Conservation (phyloP, 2,329 filamentous ascomycete species). For the Magnaporthiopsis poae region DNA sequence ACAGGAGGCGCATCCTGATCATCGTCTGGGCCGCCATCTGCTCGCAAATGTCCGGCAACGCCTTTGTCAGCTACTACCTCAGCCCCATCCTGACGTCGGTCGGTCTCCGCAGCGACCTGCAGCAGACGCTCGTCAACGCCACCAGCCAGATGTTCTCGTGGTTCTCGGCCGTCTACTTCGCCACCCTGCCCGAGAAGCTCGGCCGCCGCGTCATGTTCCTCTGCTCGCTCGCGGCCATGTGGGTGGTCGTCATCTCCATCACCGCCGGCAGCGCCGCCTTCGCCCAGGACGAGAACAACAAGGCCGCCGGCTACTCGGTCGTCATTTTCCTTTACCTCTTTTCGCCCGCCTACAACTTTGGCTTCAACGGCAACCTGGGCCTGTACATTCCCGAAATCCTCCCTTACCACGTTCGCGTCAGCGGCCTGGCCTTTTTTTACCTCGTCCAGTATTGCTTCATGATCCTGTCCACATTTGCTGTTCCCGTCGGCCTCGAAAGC, state of each 20-base stretch:
- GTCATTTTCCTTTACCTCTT: slow-evolving; percentile 32
- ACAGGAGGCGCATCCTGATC: slow-evolving; percentile 13
- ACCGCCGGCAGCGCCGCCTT: slow-evolving; percentile 36
- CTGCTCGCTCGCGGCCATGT: slow-evolving; percentile 30
- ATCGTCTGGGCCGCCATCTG: slow-evolving; percentile 41
- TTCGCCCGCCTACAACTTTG: too few relatives aligned
- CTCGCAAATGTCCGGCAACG: slow-evolving; percentile 52
- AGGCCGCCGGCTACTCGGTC: slow-evolving; percentile 30
- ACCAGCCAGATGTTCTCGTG: too few relatives aligned
- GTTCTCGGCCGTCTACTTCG: slow-evolving; percentile 19
- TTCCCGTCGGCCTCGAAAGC: too few relatives aligned
- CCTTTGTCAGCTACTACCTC: slow-evolving; percentile 46
- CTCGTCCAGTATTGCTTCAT: too few relatives aligned
- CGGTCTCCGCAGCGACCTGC: background rate
- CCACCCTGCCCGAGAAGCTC: slow-evolving; percentile 43
- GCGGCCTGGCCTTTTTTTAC: slow-evolving; percentile 28
- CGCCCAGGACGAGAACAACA: slow-evolving; percentile 29
- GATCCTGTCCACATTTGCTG: too few relatives aligned
- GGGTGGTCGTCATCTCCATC: slow-evolving; percentile 32
- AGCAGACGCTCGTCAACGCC: slow-evolving; percentile 1
- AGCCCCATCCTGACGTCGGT: slow-evolving; percentile 26
- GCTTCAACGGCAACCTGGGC: slow-evolving; percentile 14
- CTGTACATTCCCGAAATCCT: slow-evolving; percentile 45
- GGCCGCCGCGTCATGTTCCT: slow-evolving; percentile 49
- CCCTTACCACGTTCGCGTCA: slow-evolving; percentile 38